Conservation (phyloP, 2,329 filamentous ascomycete genomes). For the Chaetothyriales sp. region DNA sequence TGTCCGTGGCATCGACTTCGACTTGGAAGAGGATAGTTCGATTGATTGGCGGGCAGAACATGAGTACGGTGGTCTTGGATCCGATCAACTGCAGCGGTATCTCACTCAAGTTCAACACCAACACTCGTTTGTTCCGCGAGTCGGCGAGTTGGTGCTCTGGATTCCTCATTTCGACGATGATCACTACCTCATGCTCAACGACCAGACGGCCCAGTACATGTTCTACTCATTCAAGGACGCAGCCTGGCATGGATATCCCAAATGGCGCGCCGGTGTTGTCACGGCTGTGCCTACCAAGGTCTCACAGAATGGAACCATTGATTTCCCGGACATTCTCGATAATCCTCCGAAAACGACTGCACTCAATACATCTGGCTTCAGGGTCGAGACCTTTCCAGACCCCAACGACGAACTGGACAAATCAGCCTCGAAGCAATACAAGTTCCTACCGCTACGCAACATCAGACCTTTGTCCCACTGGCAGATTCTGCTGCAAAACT, state of each 20-base stretch:
- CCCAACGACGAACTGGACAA: conserved; percentile 36
- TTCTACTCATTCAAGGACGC: conserved; percentile 22
- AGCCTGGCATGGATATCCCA: conserved; percentile 25
- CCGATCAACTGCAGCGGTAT: conserved; percentile 26
- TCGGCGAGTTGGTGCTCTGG: conserved; percentile 45
- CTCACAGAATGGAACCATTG: conserved; percentile 15
- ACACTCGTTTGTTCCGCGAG: conserved; percentile 38
- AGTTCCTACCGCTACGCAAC: conserved; percentile 38
- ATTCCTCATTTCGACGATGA: conserved; percentile 20
- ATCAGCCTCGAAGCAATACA: conserved; percentile 37
- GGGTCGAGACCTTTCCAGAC: conserved; percentile 42
- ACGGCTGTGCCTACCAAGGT: conserved; percentile 34
- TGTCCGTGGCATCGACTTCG: conserved; percentile 27
- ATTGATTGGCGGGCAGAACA: conserved; percentile 42
- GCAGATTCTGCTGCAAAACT: conserved; percentile 32
- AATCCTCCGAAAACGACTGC: conserved; percentile 26
- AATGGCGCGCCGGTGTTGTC: conserved; percentile 44
- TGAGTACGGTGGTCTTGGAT: conserved; percentile 6
- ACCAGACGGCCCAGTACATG: conserved; percentile 18
- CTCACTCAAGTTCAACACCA: conserved; percentile 30
- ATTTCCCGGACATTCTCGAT: conserved; percentile 32
- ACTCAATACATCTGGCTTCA: conserved; percentile 39
- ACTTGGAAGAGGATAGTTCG: conserved; percentile 35
- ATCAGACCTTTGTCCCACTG: conserved; percentile 42
- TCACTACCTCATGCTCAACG: conserved; percentile 24